Evolutionary conservation across 2,329 filamentous ascomycete genomes (phyloP), one percentile per base, ranked within the genome.

Genomic region (Aspergillus tamarii): DNA sequence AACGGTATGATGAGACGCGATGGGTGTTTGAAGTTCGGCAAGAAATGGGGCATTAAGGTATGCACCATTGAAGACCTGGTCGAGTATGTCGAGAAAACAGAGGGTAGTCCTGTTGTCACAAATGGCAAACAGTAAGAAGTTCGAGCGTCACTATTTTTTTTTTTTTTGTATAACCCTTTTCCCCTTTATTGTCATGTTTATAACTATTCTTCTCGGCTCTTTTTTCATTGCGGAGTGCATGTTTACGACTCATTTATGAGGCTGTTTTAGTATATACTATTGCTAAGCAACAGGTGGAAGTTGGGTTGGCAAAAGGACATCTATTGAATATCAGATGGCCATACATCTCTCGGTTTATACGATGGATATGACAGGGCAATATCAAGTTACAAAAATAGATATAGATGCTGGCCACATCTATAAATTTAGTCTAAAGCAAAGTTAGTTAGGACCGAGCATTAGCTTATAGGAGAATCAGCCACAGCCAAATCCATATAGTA

Each of bases 41-140:
- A 88, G 79, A 89, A 85, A 79, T 98, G 91, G 89, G 93, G 93
- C 5, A 83, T 99, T 70, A 95, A 91, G 83, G 93, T 96, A 64
- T 96, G 94, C 81, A 98, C 95, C 34, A 98, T 99, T 80, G 93
- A 94, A 76, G 93, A 94, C 79, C 79, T 99, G 80, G 90, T 94
- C 32, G 84, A 83, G 62, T 91, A 96, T 77, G 82, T 97, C 63
- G 90, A 95, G 78, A 89, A 88, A 83, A 89, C 84, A 45, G 89
- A 94, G 81, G 89, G 89, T 12, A 39, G 61, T 58, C 63, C 66
- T 43, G 59, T 60, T 54, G 46, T 70, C 54, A 36, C 63, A 26
- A 81, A 81, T 73, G 78, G 78, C 36, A 75, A 74, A 66, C 68
- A 74, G 67, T 77, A 66, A 76, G 48, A 28, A 21, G 36, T 60